Conservation (phyloP, 1,284 basidiomycete genomes). For the Calocybe gambosa region DNA sequence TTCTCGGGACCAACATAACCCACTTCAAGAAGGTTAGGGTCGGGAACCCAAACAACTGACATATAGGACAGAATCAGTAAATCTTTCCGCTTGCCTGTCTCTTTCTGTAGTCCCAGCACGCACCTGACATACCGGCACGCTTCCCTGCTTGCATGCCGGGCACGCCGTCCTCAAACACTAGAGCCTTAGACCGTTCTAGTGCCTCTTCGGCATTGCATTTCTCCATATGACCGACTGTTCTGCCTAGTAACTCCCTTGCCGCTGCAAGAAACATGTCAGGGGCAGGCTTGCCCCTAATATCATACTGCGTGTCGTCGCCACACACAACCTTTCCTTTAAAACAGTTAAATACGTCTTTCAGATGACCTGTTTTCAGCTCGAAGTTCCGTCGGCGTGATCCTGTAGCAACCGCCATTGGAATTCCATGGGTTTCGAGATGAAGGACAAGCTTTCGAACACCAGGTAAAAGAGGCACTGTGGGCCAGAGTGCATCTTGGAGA, state of each 20-base stretch:
- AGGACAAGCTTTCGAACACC: conserved; percentile 58
- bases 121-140: conserved; percentile 75
- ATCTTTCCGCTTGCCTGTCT: background rate
- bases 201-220: conserved; percentile 33
- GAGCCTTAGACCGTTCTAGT: conserved; percentile 48
- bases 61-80: conserved; percentile 1
- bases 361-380: conserved; percentile 56
- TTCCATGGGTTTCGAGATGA: conserved; percentile 57
- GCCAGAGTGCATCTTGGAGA: conserved; percentile 61
- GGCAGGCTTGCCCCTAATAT: conserved; percentile 55
- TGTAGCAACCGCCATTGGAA: conserved; percentile 75
- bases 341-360: conserved; percentile 47
- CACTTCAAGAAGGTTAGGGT: conserved; percentile 53
- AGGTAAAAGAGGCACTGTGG: conserved; percentile 59
- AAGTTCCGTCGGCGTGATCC: conserved; percentile 62
- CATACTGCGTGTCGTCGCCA: conserved; percentile 50
- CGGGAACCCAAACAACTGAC: conserved; percentile 76
- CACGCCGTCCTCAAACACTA: conserved; percentile 74
- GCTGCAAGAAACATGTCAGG: conserved; percentile 74
- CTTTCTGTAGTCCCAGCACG: conserved; percentile 20
- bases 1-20: conserved; percentile 37
- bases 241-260: conserved; percentile 49
- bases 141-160: conserved; percentile 71
- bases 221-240: conserved; percentile 45
- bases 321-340: conserved; percentile 65